These are phyloP conservation scores for Porcisia deanei DNA, from an alignment of 208 protist species.

Conservation along the genomic window DNA sequence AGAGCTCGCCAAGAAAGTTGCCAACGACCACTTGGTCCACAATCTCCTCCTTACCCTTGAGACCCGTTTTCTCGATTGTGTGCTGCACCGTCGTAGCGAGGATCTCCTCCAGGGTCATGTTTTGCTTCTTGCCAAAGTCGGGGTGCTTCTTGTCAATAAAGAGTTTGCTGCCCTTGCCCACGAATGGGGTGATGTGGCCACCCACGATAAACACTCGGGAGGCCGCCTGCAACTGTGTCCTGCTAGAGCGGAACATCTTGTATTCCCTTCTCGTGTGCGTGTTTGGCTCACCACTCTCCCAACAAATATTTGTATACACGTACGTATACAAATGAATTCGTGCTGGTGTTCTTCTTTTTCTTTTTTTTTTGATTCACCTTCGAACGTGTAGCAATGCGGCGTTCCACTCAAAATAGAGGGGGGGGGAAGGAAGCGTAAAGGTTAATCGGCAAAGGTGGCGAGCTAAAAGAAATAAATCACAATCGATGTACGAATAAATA, in stretches of 20 bases:
- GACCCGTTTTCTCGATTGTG: constrained; percentile 50
- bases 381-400: no score
- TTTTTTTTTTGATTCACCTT: no score
- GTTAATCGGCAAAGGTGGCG: no score
- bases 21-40: constrained; percentile 81
- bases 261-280: constrained; percentile 5
- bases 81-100: constrained; percentile 57
- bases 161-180: constrained; percentile 88
- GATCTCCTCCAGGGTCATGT: constrained; percentile 80
- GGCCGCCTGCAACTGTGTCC: constrained; percentile 28
- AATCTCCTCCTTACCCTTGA: constrained; percentile 53
- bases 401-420: no score
- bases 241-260: constrained; percentile 35
- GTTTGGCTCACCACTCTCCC: neutral
- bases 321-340: no score
- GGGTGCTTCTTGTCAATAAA: constrained; percentile 93
- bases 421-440: no score
- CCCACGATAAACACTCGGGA: constrained; percentile 82
- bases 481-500: no score
- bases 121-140: constrained; percentile 90
- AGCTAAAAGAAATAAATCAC: no score
- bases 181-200: constrained; percentile 85
- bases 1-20: constrained; percentile 91
- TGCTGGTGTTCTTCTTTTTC: no score
- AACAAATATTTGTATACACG: neutral